Conservation (phyloP, 2,329 filamentous ascomycete genomes). For the Parascedosporium putredinis region DNA sequence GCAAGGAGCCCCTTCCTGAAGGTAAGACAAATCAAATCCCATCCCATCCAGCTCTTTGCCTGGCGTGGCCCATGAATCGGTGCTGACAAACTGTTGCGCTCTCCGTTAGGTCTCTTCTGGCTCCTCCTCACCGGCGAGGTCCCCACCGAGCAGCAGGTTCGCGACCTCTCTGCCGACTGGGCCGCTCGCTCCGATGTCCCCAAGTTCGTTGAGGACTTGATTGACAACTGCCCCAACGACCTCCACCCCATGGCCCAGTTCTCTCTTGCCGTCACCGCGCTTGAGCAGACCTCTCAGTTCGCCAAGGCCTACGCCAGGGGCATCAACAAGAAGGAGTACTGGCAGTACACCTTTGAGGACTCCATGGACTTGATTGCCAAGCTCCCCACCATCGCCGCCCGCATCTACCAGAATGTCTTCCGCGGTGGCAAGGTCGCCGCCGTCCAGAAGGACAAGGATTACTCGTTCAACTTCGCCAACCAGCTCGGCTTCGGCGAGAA, state of each 20-base stretch:
- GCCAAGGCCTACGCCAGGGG: conserved; percentile 98
- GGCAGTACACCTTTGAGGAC: conserved; percentile 98
- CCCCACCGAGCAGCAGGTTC: conserved; percentile 94
- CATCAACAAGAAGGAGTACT: conserved; percentile 99
- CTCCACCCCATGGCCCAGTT: conserved; percentile 99
- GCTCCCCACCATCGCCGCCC: conserved; percentile 92
- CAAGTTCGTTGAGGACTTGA: conserved; percentile 98
- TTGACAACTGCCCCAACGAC: conserved; percentile 97
- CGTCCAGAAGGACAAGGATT: conserved; percentile 98
- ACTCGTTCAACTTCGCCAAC: conserved; percentile 98
- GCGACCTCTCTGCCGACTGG: conserved; percentile 96
- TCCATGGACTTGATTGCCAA: conserved; percentile 99
- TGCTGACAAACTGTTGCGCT: background rate
- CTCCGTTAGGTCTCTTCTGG: conserved; percentile 80
- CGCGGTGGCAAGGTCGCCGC: conserved; percentile 97
- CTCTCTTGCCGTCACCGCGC: conserved; percentile 91
- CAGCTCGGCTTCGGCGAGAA: conserved; percentile 95
- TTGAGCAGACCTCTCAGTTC: conserved; percentile 97
- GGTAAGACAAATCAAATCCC: conserved; percentile 45
- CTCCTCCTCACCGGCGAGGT: conserved; percentile 97
- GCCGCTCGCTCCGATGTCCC: conserved; percentile 93
- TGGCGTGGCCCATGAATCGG: background rate
- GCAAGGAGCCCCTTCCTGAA: conserved; percentile 94
- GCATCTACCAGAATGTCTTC: conserved; percentile 99
- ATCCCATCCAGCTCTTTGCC: background rate